Percentiles rank a stretch among this genome's conserved stretches.
These are phyloP conservation scores for Agaricales sp. DNA, from an alignment of 1,284 basidiomycete genomes.

Conservation along the genomic window DNA sequence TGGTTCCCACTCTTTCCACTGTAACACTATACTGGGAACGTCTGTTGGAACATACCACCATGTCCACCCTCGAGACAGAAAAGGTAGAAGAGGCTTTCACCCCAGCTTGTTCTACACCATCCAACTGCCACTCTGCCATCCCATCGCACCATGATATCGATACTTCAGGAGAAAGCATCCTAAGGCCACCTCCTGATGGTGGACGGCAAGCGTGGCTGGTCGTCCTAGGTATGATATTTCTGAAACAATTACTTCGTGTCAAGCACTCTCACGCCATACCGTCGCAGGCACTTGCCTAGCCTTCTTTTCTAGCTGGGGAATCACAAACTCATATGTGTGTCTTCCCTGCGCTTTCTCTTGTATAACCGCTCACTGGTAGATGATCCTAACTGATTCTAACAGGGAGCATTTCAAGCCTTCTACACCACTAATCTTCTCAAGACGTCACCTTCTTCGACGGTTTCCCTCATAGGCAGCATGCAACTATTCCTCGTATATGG, in stretches of 20 bases:
- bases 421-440: conserved; percentile 24
- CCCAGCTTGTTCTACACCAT: no score
- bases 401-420: conserved; percentile 28
- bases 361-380: background rate
- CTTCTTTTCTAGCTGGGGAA: conserved; percentile 27
- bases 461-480: conserved; percentile 28
- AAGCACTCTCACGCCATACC: no score
- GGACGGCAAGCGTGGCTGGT: conserved; percentile 24
- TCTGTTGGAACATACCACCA: no score
- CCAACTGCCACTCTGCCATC: no score
- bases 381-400: background rate
- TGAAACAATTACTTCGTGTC: no score
- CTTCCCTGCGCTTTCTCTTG: background rate
- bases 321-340: conserved; percentile 14
- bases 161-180: background rate
- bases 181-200: conserved; percentile 15
- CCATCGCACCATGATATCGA: no score
- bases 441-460: conserved; percentile 19
- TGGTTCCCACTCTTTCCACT: no score
- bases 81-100: no score
- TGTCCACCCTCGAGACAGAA: no score
- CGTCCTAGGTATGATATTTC: conserved; percentile 19
- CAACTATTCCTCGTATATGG: conserved; percentile 28
- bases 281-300: conserved; percentile 17
- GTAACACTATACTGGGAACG: no score